A percentile compares a stretch with the other conserved stretches of the same genome.
Evolutionary conservation across 2,329 filamentous ascomycete genomes (phyloP).

Genomic region (Paecilomyces niveus): DNA sequence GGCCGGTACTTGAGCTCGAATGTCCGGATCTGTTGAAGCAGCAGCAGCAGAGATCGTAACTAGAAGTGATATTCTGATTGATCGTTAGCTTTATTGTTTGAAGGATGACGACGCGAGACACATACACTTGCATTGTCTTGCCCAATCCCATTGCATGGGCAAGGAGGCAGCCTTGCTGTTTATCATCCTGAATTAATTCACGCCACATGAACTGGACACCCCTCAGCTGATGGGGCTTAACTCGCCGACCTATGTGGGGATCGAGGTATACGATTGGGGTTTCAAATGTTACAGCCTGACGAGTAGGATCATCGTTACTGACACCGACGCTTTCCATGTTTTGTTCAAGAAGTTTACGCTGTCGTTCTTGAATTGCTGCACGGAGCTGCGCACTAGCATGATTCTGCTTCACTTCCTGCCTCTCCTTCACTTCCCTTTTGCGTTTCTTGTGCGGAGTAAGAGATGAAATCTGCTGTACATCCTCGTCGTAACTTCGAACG

Average conservation of each 20-base stretch:
- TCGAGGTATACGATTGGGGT: slow-evolving; percentile 48
- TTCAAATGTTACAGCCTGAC: slow-evolving; percentile 40
- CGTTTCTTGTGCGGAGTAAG: slow-evolving; percentile 40
- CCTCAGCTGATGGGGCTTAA: slow-evolving; percentile 73
- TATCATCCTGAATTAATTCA: slow-evolving; percentile 59
- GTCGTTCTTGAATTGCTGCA: slow-evolving; percentile 47
- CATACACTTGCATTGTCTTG: slow-evolving; percentile 80
- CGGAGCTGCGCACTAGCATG: slow-evolving; percentile 52
- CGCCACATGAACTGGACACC: slow-evolving; percentile 88
- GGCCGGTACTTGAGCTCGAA: slow-evolving; percentile 61
- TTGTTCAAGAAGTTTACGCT: slow-evolving; percentile 30
- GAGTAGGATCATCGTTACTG: slow-evolving; percentile 35
- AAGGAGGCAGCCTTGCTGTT: slow-evolving; percentile 68
- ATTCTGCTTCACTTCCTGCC: slow-evolving; percentile 43
- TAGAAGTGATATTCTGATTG: slow-evolving; percentile 62
- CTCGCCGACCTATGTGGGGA: slow-evolving; percentile 53
- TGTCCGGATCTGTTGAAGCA: slow-evolving; percentile 47
- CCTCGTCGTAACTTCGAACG: slow-evolving; percentile 3
- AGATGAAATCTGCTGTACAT: slow-evolving; percentile 17
- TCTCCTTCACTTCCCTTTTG: slow-evolving; percentile 43
- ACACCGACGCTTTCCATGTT: slow-evolving; percentile 24
- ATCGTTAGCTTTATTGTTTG: slow-evolving; percentile 2
- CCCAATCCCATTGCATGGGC: slow-evolving; percentile 89
- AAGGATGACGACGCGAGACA: slow-evolving; percentile 5
- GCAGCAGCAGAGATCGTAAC: slow-evolving; percentile 64